Conservation (phyloP, 2,329 filamentous ascomycete genomes). For the Pyrenophora seminiperda region DNA sequence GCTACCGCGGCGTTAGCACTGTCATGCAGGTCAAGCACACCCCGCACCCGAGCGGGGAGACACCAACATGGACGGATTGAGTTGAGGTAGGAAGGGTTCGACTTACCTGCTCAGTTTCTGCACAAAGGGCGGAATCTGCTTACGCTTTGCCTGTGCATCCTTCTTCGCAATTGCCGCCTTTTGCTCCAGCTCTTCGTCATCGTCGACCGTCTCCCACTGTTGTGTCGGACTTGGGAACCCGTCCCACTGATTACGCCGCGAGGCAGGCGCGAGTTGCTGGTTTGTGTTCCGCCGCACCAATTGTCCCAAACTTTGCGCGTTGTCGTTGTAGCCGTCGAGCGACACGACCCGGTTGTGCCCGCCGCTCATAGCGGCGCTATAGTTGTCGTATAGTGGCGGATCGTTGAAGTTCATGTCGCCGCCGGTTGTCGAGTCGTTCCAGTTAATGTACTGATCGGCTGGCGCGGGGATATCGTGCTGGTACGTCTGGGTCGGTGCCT, state of each 20-base stretch:
- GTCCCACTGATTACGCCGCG: conserved; percentile 49
- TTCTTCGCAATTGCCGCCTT: conserved; percentile 81
- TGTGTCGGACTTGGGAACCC: conserved; percentile 50
- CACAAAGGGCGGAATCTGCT: conserved; percentile 96
- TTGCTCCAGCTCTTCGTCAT: conserved; percentile 79
- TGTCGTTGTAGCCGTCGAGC: conserved; percentile 38
- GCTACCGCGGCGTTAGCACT: conserved; percentile 56
- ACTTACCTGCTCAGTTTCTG: conserved; percentile 94
- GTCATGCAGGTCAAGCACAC: not conserved
- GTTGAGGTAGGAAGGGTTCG: conserved; percentile 1
- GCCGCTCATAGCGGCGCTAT: conserved; percentile 20
- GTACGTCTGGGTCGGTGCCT: conserved; percentile 58
- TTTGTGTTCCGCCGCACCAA: conserved; percentile 54
- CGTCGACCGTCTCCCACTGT: conserved; percentile 60
- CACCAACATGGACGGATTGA: not conserved
- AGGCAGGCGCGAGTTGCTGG: conserved; percentile 51
- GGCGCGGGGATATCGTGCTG: conserved; percentile 53
- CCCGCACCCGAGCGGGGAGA: not conserved
- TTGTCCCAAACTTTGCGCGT: conserved; percentile 46
- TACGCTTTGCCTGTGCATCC: conserved; percentile 86
- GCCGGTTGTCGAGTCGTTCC: conserved; percentile 36
- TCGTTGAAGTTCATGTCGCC: conserved; percentile 45
- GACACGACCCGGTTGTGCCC: conserved; percentile 42
- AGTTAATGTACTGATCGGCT: conserved; percentile 44
- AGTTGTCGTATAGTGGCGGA: conserved; percentile 44